Base-by-base conservation (phyloP, 345 rosid genomes). In the Erucastrum elatum region DNA sequence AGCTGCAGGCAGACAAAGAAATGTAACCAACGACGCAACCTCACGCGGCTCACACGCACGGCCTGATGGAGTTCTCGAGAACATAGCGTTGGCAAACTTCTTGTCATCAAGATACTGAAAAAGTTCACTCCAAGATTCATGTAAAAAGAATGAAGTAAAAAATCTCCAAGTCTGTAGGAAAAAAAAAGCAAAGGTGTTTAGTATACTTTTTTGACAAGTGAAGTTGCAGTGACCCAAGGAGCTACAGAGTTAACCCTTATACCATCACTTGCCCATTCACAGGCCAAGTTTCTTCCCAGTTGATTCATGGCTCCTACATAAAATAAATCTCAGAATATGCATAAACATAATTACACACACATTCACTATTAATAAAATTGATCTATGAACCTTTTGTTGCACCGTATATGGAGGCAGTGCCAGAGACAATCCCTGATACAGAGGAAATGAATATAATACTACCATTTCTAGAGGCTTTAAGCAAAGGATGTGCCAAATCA, bases 1-100 rank as follows among this genome's bases (percentile, higher is more conserved):
- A 35, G 97, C 86, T 68, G 90, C 91, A 41, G 93, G 93, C 56
- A 90, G 74, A 68, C 94, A 90, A 11, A 92, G 89, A 79, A 88
- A 90, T 25, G 91, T 91, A 59, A 86, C 94, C 66, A 77, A 17
- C 6, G 82, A 74, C 11, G 75, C 73, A 25, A 79, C 82, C 58
- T 79, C 70, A 53, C 39, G 39, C 6, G 70, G 74, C 10, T 74
- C 79, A 67, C 78, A 70, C 0, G 70, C 74, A 21, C 82, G 78
- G 1, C 78, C 44, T 49, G 74, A 13, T 44, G 82, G 82, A 0
- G 78, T 79, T 49, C 78, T 68, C 25, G 82, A 68, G 29, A 44
- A 31, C 8, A 61, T 69, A 61, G 74, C 75, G 4, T 71, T 64
- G 4, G 53, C 44, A 13, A 68, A 35, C 3, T 72, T 72, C 51